Evolutionary conservation across 257 asterid genomes (phyloP).

Genomic region (Primulina tabacum): DNA sequence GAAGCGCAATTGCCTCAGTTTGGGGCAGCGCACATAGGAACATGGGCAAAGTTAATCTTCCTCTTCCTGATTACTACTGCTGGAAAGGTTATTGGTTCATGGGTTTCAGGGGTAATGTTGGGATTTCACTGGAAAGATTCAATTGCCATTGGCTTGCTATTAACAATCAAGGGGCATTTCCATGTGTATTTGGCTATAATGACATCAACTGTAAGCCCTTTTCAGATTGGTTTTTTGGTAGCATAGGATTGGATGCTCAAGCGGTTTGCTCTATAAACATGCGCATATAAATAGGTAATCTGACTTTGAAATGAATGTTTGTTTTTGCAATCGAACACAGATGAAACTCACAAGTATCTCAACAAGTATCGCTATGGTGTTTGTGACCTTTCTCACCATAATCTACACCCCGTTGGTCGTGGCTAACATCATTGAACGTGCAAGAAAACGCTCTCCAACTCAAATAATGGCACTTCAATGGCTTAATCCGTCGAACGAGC

Average conservation of each 20-base stretch:
- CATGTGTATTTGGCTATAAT: conserved; percentile 73
- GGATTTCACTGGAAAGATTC: conserved; percentile 95
- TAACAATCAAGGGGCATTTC: conserved; percentile 87
- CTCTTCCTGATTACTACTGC: conserved; percentile 42
- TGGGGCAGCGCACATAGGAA: conserved; percentile 26
- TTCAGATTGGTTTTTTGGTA: neutral
- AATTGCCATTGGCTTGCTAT: conserved; percentile 62
- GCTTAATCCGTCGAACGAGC: conserved; percentile 54
- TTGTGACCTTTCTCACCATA: conserved; percentile 55
- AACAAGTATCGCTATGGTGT: conserved; percentile 58
- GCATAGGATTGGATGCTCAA: neutral
- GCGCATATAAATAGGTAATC: neutral
- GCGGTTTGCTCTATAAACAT: neutral
- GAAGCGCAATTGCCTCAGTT: conserved; percentile 44
- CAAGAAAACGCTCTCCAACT: conserved; percentile 72
- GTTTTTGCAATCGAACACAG: conserved; percentile 40
- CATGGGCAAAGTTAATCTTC: conserved; percentile 48
- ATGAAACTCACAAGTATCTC: conserved; percentile 46
- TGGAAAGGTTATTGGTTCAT: conserved; percentile 70
- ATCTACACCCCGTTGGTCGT: conserved; percentile 69
- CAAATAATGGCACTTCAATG: conserved; percentile 88
- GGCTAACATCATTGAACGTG: conserved; percentile 64
- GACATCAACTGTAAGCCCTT: conserved; percentile 47
- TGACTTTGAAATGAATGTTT: neutral
- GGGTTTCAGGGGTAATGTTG: conserved; percentile 59